phyloP scores from a whole-genome alignment of 1,284 basidiomycete genomes.

The Boletus semigastroideus region DNA sequence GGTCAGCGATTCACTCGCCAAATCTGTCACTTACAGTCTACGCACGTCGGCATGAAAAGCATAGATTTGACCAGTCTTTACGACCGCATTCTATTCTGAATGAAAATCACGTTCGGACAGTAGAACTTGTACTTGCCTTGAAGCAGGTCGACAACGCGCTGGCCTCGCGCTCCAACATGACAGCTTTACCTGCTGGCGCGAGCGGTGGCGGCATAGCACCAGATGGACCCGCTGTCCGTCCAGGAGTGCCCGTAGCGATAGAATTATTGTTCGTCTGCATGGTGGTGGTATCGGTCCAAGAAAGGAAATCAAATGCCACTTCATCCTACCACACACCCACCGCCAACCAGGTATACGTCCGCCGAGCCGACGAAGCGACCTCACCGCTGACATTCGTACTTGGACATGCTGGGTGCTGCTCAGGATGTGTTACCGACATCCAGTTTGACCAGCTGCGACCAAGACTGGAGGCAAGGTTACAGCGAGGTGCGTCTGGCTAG shows the following conservation, averaged over 20 bases:
- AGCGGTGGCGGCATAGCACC: constrained; percentile 62
- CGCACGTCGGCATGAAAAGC: constrained; percentile 62
- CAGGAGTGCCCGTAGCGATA: constrained; percentile 13
- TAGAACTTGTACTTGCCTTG: constrained; percentile 42
- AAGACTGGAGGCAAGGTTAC: constrained; percentile 10
- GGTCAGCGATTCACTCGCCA: not conserved
- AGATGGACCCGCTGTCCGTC: constrained; percentile 6
- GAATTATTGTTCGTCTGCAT: constrained; percentile 27
- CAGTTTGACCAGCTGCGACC: constrained; percentile 16
- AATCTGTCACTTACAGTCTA: constrained; percentile 50
- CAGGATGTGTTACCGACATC: constrained; percentile 17
- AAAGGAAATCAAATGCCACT: constrained; percentile 25
- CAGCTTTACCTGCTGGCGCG: constrained; percentile 41
- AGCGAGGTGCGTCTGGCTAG: constrained; percentile 17
- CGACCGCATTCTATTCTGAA: constrained; percentile 52
- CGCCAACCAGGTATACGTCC: constrained; percentile 1
- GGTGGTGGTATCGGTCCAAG: constrained; percentile 7
- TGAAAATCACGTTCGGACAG: not conserved
- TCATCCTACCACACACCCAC: too few relatives aligned
- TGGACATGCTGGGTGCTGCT: constrained; percentile 22
- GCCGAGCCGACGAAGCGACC: not conserved
- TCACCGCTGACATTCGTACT: not conserved
- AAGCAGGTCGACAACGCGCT: constrained; percentile 54
- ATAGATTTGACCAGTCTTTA: constrained; percentile 69
- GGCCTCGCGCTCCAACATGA: constrained; percentile 64